Percentiles rank a stretch among this genome's conserved stretches.
Evolutionary conservation across 2,329 filamentous ascomycete genomes (phyloP).

Genomic region (Cladosporium sp.): DNA sequence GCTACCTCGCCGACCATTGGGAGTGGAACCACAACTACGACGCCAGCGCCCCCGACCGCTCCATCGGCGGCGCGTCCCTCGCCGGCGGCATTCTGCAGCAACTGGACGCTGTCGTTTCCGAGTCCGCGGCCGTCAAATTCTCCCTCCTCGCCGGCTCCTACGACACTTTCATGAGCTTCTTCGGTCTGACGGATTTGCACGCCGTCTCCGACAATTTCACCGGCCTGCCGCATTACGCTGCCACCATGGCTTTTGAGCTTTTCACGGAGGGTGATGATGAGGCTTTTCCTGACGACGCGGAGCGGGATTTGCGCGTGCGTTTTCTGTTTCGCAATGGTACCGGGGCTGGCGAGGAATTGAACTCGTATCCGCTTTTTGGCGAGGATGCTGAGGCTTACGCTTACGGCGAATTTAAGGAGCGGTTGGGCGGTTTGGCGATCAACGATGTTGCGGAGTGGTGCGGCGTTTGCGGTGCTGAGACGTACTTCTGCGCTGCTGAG

Average conservation of each 20-base stretch:
- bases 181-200: slow-evolving; percentile 8
- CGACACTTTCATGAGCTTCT: slow-evolving; percentile 13
- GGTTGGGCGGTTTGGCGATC: slow-evolving; percentile 3
- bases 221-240: background rate
- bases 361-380: background rate
- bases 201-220: background rate
- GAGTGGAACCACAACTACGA: slow-evolving; percentile 12
- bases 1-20: slow-evolving; percentile 7
- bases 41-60: background rate
- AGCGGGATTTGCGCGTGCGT: background rate
- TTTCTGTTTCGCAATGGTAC: background rate
- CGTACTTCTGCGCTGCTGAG: slow-evolving; percentile 13
- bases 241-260: background rate
- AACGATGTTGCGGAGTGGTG: slow-evolving; percentile 11
- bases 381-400: background rate
- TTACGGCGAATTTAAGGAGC: background rate
- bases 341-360: background rate
- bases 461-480: slow-evolving; percentile 2
- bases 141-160: slow-evolving; percentile 11
- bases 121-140: slow-evolving; percentile 3
- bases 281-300: background rate
- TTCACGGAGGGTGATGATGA: background rate
- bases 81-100: slow-evolving; percentile 11
- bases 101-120: background rate
- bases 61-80: slow-evolving; percentile 8